phyloP scores from a whole-genome alignment of 148 eudicot genomes.

The Chenopodium album region DNA sequence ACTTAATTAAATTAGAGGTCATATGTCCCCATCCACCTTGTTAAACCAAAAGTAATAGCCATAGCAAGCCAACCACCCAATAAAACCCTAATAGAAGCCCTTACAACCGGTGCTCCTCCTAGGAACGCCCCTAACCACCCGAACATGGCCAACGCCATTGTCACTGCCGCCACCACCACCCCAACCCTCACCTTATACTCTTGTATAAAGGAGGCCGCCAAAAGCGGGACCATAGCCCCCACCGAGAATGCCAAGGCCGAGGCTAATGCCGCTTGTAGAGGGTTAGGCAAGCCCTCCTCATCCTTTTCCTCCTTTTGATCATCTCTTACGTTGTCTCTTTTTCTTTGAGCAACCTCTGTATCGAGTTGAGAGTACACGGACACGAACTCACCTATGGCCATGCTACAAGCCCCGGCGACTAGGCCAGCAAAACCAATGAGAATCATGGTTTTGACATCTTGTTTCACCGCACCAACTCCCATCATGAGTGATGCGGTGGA shows the following conservation, averaged over 20 bases:
- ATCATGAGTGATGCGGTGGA: conserved; percentile 46
- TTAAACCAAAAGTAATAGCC: conserved; percentile 48
- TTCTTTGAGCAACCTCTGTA: conserved; percentile 38
- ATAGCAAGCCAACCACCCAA: conserved; percentile 49
- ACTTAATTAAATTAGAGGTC: conserved; percentile 6
- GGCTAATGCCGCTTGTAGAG: conserved; percentile 39
- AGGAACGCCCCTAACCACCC: conserved; percentile 46
- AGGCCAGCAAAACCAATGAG: conserved; percentile 44
- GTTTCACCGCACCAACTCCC: conserved; percentile 45
- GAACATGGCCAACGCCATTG: conserved; percentile 36
- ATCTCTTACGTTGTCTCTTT: conserved; percentile 3
- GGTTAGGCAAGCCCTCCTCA: conserved; percentile 37
- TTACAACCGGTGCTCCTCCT: conserved; percentile 37
- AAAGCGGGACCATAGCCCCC: conserved; percentile 41
- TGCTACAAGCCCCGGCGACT: conserved; percentile 48
- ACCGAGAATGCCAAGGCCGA: conserved; percentile 42
- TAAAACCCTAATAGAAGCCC: conserved; percentile 38
- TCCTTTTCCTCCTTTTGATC: neutral
- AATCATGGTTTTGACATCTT: conserved; percentile 37
- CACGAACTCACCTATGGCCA: conserved; percentile 50
- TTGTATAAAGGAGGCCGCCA: conserved; percentile 38
- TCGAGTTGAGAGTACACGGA: conserved; percentile 44
- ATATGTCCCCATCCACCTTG: conserved; percentile 27
- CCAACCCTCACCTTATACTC: conserved; percentile 37
- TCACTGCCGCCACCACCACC: conserved; percentile 43